phyloP scores from a whole-genome alignment of 1,284 basidiomycete genomes.

The Cystobasidiaceae sp. region DNA sequence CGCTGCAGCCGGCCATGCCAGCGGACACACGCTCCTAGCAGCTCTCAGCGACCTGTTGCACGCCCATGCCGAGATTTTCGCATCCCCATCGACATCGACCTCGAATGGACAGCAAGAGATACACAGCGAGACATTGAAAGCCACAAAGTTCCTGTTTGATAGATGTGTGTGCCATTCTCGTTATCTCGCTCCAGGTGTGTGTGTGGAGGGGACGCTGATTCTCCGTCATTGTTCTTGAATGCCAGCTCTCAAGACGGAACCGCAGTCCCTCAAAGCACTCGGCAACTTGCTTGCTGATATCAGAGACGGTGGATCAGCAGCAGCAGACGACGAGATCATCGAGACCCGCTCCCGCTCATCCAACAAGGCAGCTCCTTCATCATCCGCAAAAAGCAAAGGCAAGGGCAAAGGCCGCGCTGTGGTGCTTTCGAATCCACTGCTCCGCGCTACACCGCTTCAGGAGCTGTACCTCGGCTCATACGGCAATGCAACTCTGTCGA shows the following conservation, averaged over 20 bases:
- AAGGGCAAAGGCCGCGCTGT: slow-evolving; percentile 11
- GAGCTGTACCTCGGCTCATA: slow-evolving; percentile 40
- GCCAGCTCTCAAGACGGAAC: slow-evolving; percentile 17
- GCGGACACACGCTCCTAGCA: background rate
- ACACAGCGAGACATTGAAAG: slow-evolving; percentile 5
- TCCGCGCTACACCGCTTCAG: slow-evolving; percentile 42
- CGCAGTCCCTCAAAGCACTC: background rate
- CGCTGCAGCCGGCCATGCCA: background rate
- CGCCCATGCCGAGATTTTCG: slow-evolving; percentile 24
- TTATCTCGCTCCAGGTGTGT: background rate
- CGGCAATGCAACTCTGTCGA: slow-evolving; percentile 43
- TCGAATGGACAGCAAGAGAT: background rate
- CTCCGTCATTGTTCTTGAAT: background rate
- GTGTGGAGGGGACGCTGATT: background rate
- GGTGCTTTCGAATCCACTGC: slow-evolving; percentile 6
- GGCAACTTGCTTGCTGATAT: slow-evolving; percentile 6
- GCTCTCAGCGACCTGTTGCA: slow-evolving; percentile 17
- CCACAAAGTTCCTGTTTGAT: slow-evolving; percentile 26
- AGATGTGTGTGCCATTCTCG: slow-evolving; percentile 4
- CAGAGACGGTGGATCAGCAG: background rate
- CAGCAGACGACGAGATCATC: slow-evolving; percentile 1
- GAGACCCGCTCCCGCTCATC: slow-evolving; percentile 15
- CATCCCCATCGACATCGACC: slow-evolving; percentile 7
- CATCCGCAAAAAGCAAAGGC: background rate
- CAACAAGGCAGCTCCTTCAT: background rate